A percentile compares a stretch with the other conserved stretches of the same genome.
Conservation (phyloP, 208 protist species). For the Leishmania gerbilli region DNA sequence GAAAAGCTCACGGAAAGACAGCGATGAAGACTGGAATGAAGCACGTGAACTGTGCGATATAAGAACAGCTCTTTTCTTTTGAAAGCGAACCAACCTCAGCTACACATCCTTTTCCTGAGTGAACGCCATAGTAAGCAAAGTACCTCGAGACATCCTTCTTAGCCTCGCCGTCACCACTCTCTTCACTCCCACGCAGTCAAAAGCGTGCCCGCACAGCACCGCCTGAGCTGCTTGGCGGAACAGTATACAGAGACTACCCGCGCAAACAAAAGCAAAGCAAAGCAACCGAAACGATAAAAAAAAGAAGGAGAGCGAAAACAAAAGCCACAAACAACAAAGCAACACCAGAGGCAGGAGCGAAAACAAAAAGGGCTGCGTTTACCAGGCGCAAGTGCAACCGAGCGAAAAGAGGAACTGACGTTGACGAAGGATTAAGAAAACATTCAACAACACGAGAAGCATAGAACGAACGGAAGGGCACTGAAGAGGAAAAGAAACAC, state of each 20-base stretch:
- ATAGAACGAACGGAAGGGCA: neutral
- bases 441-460: neutral
- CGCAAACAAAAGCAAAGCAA: neutral
- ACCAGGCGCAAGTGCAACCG: neutral
- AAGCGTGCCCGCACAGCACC: neutral
- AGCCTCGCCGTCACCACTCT: neutral
- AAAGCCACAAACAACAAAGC: neutral
- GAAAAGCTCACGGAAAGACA: neutral
- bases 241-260: neutral
- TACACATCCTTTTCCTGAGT: neutral
- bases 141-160: neutral
- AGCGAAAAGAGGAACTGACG: neutral
- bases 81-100: neutral
- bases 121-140: conserved; percentile 2
- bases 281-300: neutral
- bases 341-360: neutral
- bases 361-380: no score
- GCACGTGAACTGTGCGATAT: neutral
- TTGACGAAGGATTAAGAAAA: neutral
- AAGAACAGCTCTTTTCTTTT: neutral
- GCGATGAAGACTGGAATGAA: neutral
- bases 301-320: no score
- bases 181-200: neutral
- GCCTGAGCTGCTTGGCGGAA: neutral
- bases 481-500: neutral